A percentile compares a stretch with the other conserved stretches of the same genome.
These are phyloP conservation scores for Aspergillus steynii DNA, from an alignment of 495 filamentous ascomycete species.

Conservation along the genomic window DNA sequence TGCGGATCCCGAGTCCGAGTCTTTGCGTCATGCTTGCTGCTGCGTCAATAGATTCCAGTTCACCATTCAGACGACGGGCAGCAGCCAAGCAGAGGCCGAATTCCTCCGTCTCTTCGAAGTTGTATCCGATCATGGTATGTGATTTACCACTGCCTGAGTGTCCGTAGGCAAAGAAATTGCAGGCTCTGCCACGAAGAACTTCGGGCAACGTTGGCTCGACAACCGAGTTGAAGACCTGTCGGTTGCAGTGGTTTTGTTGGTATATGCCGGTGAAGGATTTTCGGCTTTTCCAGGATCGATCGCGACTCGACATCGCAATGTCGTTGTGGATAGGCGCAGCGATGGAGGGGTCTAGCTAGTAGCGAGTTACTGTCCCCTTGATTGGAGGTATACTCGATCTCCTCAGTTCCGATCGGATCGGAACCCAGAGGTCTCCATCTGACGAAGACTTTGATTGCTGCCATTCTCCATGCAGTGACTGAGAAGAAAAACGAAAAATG, in stretches of 20 bases:
- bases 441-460: neutral
- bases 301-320: too few species aligned
- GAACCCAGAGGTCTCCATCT: neutral
- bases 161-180: slow-evolving; percentile 3
- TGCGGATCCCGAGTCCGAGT: slow-evolving; percentile 24
- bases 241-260: neutral
- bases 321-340: neutral
- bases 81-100: neutral
- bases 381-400: neutral
- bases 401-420: neutral
- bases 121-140: slow-evolving; percentile 1
- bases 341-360: neutral
- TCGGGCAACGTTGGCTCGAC: neutral
- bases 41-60: too few species aligned
- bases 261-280: neutral
- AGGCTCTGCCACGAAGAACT: neutral
- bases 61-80: neutral
- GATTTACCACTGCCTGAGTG: neutral
- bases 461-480: neutral
- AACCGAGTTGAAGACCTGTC: neutral
- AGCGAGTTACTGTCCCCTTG: neutral
- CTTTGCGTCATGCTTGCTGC: neutral
- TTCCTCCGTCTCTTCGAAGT: neutral
- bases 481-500: too few species aligned
- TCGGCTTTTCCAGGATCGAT: neutral